Base-by-base conservation (phyloP, 768 basidiomycete genomes). In the Collybia sordida region DNA sequence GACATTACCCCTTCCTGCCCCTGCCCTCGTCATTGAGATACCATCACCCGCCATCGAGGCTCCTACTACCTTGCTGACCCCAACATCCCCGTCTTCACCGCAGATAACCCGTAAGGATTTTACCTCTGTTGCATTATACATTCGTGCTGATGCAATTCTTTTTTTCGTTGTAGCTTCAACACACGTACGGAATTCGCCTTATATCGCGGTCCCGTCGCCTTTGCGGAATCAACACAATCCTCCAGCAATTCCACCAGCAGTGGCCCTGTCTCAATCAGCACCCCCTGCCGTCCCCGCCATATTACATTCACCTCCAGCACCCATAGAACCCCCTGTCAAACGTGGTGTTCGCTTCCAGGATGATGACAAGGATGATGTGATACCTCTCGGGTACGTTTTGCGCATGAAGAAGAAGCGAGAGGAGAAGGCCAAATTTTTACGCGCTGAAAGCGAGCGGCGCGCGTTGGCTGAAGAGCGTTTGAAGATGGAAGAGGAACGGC, bases 381-480 rank as follows among this genome's bases (percentile, higher is more conserved):
- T 87, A 54, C 89, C 89, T 2, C 69, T 89, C 35, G 81, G 79
- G 15, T 80, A 90, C 60, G 78, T 83, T n/a, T 69, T 88, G 60
- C 83, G 85, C 46, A 78, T 79, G 64, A 85, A 83, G 71, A 85
- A 84, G 72, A 81, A 81, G 58, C 82, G 83, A 38, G 86, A 85
- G 64, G 82, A 87, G 66, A 86, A 86, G 70, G 83, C 82, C 38
- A 77, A 67, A 38, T 86, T 88, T 57, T 70, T 89, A 58, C 77
- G 73, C 39, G 75, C 76, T 63, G 80, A 87, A 57, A 78, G 79
- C 54, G 73, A 80, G 53, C 74, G 73, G 47, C 77, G 85, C 23
- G 67, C 69, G 31, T 66, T 70, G 42, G 78, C 79, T 56, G 73
- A 73, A 27, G 80, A 80, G 57, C 72, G 77, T 38, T 68, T 65